phyloP scores from a whole-genome alignment of 2,329 filamentous ascomycete species.

The Ceratocystis papillata region DNA sequence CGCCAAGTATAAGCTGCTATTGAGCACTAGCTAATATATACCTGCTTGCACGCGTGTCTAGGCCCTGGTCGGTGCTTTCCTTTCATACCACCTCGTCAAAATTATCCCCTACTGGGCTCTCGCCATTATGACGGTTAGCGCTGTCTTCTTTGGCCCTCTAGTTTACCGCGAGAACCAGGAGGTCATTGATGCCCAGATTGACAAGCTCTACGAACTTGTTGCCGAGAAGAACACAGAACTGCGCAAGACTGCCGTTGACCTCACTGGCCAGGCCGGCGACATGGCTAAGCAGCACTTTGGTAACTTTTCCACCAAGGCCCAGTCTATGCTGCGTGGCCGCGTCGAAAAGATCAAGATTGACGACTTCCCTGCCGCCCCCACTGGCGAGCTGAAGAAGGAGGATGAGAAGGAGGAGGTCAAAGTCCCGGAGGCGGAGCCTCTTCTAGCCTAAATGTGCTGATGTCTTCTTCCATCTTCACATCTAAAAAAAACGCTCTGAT shows the following conservation, averaged over 20 bases:
- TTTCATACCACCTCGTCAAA: conserved; percentile 59
- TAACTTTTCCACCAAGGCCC: conserved; percentile 58
- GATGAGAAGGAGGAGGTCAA: conserved; percentile 11
- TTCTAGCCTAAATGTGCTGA: conserved; percentile 14
- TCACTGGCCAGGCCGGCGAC: conserved; percentile 51
- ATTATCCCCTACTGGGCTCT: conserved; percentile 61
- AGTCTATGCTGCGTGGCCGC: conserved; percentile 48
- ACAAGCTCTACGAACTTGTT: conserved; percentile 47
- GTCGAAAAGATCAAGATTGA: conserved; percentile 35
- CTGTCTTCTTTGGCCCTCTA: conserved; percentile 52
- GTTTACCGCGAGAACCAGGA: conserved; percentile 59
- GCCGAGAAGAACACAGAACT: conserved; percentile 54
- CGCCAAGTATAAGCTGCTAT: not conserved
- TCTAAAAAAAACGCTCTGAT: not conserved
- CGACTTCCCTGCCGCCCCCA: conserved; percentile 34
- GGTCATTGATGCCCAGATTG: conserved; percentile 53
- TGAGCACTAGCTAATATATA: not conserved
- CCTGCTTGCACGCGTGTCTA: conserved; percentile 28
- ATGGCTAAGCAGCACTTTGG: conserved; percentile 58
- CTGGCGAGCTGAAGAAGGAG: conserved; percentile 31
- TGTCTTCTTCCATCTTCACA: not conserved
- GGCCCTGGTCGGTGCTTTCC: conserved; percentile 50
- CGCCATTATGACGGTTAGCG: conserved; percentile 47
- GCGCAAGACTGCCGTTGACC: conserved; percentile 50
- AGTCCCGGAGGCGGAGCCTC: conserved; percentile 15